phyloP scores from a whole-genome alignment of 2,329 filamentous ascomycete genomes.

The Sporothrix phasma region DNA sequence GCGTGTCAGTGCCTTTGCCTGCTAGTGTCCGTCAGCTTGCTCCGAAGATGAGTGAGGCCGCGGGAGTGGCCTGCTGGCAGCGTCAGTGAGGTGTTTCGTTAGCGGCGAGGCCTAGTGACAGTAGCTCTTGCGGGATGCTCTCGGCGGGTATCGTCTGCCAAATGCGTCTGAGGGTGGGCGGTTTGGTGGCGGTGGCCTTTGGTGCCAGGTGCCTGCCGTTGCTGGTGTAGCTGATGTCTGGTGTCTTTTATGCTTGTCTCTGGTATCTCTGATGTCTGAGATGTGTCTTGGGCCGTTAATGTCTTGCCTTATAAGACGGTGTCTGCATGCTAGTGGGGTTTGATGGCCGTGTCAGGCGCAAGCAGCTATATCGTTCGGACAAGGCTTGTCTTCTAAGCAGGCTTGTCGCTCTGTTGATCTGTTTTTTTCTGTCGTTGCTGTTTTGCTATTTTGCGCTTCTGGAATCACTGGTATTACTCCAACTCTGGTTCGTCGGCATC shows the following conservation, averaged over 20 bases:
- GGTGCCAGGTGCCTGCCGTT: neutral
- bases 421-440: neutral
- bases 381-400: neutral
- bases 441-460: neutral
- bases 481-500: neutral
- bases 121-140: neutral
- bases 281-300: neutral
- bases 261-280: neutral
- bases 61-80: neutral
- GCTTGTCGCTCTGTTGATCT: neutral
- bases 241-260: neutral
- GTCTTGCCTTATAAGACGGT: constrained; percentile 10
- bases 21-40: too few relatives aligned
- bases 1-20: neutral
- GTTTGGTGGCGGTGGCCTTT: neutral
- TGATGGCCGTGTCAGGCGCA: neutral
- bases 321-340: neutral
- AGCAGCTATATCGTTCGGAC: neutral
- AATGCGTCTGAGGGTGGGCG: neutral
- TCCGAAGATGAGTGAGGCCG: constrained; percentile 5
- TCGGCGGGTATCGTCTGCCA: neutral
- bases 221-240: neutral
- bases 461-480: neutral
- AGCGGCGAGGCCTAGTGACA: neutral
- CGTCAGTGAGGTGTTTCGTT: constrained; percentile 4